Evolutionary conservation across 768 basidiomycete species (phyloP), one percentile per base, ranked within the genome.

Genomic region (Termitomyces titanicus): DNA sequence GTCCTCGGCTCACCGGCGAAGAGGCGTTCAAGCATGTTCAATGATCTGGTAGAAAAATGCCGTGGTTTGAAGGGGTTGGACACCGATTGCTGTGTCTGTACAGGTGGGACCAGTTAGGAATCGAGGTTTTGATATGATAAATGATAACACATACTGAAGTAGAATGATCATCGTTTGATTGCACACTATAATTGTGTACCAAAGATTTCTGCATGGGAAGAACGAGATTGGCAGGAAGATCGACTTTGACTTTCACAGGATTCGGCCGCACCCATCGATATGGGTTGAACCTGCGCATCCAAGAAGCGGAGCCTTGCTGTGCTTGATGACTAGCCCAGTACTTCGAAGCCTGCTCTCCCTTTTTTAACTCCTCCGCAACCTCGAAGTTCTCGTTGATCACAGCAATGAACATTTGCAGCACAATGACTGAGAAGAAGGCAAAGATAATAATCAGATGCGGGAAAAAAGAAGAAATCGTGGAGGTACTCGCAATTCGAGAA

Each of bases 301-400:
- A 98, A 15, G 78, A 74, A 6, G 78, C 64, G 56, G 71, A 64
- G 39, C 78, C 77, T 53, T 78, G 71, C 45, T 76, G 74, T 22
- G 79, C 78, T 54, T 85, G 81, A 56, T 83, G 78, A 39, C 79
- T 78, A 15, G 74, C 82, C 73, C 80, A 84, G 66, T 85, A 88
- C 45, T 83, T 79, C 6, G 83, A 82, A 5, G 88, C 84, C 69
- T 97, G 96, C 58, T 88, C 80, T 15, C 81, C 80, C 50, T 87
- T 84, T 74, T 98, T 98, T 25, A 85, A 80, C 66, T 95, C 92
- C 64, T 98, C 96, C 0, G 93, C 93, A 5, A 97, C 84, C 22
- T 86, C 79, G 63, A 98, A 98, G 70, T 95, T 96, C 76, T 95
- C 94, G 64, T 94, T 92, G 77, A 97, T 94, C 43, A 96, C 94